Evolutionary conservation across 768 basidiomycete genomes (phyloP), one percentile per base, ranked within the genome.

Genomic region (Mycena leptocephala): DNA sequence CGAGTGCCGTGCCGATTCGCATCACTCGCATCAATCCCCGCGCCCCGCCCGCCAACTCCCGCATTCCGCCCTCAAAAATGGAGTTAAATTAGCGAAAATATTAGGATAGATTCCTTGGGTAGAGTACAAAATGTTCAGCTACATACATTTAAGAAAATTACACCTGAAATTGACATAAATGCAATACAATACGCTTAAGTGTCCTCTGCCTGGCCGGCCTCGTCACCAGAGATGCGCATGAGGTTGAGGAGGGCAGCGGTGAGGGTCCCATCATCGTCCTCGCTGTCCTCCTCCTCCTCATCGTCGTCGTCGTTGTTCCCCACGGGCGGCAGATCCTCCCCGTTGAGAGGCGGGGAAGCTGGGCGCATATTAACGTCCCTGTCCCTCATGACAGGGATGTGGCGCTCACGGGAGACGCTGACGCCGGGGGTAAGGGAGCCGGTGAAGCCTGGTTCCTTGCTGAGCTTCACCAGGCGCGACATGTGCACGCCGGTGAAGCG

Each of bases 401-500:
- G 59, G 59, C 59, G 59, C 24, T 61, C 41, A 8, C 41, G 41
- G 5, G 41, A 43, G 9, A 43, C 41, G 41, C 41, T 43, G 41
- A 43, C 41, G 41, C 41, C n/a, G n/a, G n/a, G n/a, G n/a, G n/a
- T n/a, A n/a, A n/a, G n/a, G n/a, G n/a, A 1, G 39, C 39, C 22
- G n/a, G 28, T 69, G 55, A 69, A 77, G 2, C 73, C 74, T 1
- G 72, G 59, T 20, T 68, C 66, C 13, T 8, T 41, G 11, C 65
- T 56, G 16, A 77, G 76, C 10, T 75, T 11, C 6, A 39, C 28
- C 56, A 77, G 74, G 7, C 30, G 26, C 22, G 46, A 43, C 24
- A 75, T 22, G 30, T 77, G 76, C 20, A 22, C 5, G 5, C 18
- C 11, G n/a, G 35, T 75, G 41, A 77, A 77, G 3, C 68, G 43